phyloP scores from a whole-genome alignment of 768 basidiomycete species.

The Podaxis rugospora region DNA sequence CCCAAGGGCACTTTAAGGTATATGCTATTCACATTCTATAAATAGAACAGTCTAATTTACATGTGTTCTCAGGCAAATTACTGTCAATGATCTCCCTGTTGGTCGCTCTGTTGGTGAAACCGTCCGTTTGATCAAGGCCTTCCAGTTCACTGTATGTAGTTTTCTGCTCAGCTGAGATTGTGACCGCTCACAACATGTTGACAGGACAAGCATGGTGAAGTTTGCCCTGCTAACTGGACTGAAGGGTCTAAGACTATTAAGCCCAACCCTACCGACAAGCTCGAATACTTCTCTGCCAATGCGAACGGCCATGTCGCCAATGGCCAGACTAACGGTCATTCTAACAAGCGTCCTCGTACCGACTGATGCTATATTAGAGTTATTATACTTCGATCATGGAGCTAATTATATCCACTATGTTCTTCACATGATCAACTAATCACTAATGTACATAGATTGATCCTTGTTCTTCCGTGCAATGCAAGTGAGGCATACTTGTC shows the following conservation, averaged over 20 bases:
- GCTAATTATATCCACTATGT: background rate
- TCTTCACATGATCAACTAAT: background rate
- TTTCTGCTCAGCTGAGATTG: background rate
- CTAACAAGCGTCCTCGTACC: slow-evolving; percentile 57
- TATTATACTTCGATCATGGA: background rate
- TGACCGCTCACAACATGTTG: background rate
- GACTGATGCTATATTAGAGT: slow-evolving; percentile 28
- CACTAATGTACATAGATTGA: background rate
- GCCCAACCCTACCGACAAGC: slow-evolving; percentile 63
- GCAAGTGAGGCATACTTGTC: background rate
- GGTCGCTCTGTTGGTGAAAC: slow-evolving; percentile 97
- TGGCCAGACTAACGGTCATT: slow-evolving; percentile 18
- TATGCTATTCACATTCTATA: background rate
- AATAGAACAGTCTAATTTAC: slow-evolving; percentile 2
- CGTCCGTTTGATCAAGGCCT: slow-evolving; percentile 84
- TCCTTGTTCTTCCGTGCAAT: background rate
- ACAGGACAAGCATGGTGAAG: slow-evolving; percentile 86
- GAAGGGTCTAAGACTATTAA: slow-evolving; percentile 82
- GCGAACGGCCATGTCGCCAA: slow-evolving; percentile 29
- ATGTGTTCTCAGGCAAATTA: slow-evolving; percentile 58
- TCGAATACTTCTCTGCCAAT: slow-evolving; percentile 64
- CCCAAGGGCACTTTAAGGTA: slow-evolving; percentile 74
- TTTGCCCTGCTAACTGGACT: slow-evolving; percentile 90
- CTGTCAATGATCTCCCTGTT: slow-evolving; percentile 89
- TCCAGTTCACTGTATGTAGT: slow-evolving; percentile 76